Evolutionary conservation across 129 eudicot species (phyloP).

Genomic region (Mikania micrantha): DNA sequence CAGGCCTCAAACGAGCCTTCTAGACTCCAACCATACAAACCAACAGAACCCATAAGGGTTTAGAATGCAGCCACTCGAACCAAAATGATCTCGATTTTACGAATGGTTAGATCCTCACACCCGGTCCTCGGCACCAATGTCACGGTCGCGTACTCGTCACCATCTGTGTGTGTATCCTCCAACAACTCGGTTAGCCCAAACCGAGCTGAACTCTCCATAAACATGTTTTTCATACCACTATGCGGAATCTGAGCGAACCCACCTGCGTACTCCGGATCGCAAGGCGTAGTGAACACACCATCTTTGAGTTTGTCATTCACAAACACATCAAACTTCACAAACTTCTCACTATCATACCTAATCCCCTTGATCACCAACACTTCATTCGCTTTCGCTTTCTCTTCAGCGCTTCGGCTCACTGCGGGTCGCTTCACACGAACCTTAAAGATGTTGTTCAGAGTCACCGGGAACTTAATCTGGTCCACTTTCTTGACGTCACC

Average conservation of each 20-base stretch:
- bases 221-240: no score
- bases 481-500: background rate
- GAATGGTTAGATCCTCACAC: conserved; percentile 26
- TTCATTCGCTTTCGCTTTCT: conserved; percentile 37
- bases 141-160: conserved; percentile 34
- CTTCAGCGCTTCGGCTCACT: conserved; percentile 22
- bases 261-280: no score
- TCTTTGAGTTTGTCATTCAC: no score
- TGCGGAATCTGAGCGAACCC: no score
- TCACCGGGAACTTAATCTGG: conserved; percentile 12
- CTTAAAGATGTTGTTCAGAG: conserved; percentile 20
- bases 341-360: no score
- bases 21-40: background rate
- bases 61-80: background rate
- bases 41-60: background rate
- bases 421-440: conserved; percentile 34
- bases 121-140: conserved; percentile 39
- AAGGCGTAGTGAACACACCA: no score
- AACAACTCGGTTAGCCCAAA: conserved; percentile 41
- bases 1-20: background rate
- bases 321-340: no score
- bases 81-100: conserved; percentile 32
- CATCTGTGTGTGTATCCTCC: conserved; percentile 29
- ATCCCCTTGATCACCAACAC: conserved; percentile 32
- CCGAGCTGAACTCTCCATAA: conserved; percentile 7